Base-by-base conservation (phyloP, 2,329 filamentous ascomycete species). In the Aspergillus fructus region DNA sequence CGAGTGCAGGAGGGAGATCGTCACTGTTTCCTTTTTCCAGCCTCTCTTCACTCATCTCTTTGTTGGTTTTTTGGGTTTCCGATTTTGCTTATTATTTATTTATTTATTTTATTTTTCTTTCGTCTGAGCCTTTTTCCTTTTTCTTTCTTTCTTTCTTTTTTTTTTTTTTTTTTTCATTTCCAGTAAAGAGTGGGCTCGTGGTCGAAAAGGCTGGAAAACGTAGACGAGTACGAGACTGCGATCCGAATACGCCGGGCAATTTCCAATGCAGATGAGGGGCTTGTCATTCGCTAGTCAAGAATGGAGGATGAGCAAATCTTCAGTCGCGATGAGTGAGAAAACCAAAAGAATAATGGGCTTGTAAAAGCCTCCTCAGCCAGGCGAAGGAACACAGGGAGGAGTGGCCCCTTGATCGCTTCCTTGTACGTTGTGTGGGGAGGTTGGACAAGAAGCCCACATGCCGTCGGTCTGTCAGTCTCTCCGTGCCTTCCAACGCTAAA, bases 261-360 rank as follows among this genome's bases (percentile, higher is more conserved):
- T 49, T 55, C 54, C 21, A 49, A 51, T 46, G 34, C 19, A 45
- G 57, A 41, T 27, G 51, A 56, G 49, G 39, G 43, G 39, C 39
- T 15, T 37, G 8, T n/a, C 34, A 37, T 37, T 37, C 34, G 34
- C 34, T 37, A 13, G 34, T 37, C 34, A 37, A 37, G 34, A 37
- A 37, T 37, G 34, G 12, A 37, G 27, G 34, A 37, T 37, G 34
- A 37, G 34, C 15, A 7, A 34, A 37, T 37, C 34, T 37, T 37
- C 34, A 13, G 34, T 37, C 34, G 7, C 4, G 34, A 37, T 37
- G 34, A 37, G 34, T 37, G 34, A 37, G 15, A 37, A 37, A 6
- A 6, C 34, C 12, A 37, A n/a, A 37, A 37, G 4, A 30, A 11
- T 30, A 9, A 37, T 37, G 12, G 34, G 12, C 13, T 37, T 13